Base-by-base conservation (phyloP, 345 rosid genomes). In the Crucihimalaya himalaica region DNA sequence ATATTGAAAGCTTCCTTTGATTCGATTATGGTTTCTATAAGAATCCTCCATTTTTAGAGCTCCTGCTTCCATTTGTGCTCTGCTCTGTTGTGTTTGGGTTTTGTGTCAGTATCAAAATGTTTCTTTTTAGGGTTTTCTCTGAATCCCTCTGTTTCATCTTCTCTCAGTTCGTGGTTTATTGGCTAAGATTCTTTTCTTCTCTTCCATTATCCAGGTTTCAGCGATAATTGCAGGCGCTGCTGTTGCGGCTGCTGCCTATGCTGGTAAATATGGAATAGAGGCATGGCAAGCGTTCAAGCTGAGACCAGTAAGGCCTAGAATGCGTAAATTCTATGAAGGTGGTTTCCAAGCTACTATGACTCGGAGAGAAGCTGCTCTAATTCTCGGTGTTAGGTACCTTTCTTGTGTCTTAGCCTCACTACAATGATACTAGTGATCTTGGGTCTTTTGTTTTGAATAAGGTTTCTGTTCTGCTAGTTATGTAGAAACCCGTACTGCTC, bases 261-360 rank as follows among this genome's bases (percentile, higher is more conserved):
- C 90, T 40, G 84, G 87, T 46, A 81, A 81, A 74, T 84, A 72
- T 57, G 84, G 90, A n/a, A 43, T 88, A n/a, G 75, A 73, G 54
- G 89, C 85, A 34, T 83, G 87, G 88, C 89, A 80, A 63, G 85
- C 89, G 31, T 80, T 82, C 78, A 84, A 88, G 78, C 67, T 86
- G 47, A 78, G 90, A 58, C 86, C 88, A 6, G 78, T 85, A 0
- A 58, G 60, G 29, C 77, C 78, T 12, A 80, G 50, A 67, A 23
- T 86, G 50, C 81, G 88, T 40, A 85, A 80, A 63, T 89, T 89
- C 63, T 87, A 87, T 2, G 89, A 85, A 19, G 96, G 92, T 15
- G 90, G 92, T 35, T 87, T 89, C 32, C 92, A 89, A 80, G 78
- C 92, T 42, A 64, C 81, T 25, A 89, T 89, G 93, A 89, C 86